These are phyloP conservation scores for Aspergillus homomorphus DNA, from an alignment of 495 filamentous ascomycete species.

Conservation along the genomic window DNA sequence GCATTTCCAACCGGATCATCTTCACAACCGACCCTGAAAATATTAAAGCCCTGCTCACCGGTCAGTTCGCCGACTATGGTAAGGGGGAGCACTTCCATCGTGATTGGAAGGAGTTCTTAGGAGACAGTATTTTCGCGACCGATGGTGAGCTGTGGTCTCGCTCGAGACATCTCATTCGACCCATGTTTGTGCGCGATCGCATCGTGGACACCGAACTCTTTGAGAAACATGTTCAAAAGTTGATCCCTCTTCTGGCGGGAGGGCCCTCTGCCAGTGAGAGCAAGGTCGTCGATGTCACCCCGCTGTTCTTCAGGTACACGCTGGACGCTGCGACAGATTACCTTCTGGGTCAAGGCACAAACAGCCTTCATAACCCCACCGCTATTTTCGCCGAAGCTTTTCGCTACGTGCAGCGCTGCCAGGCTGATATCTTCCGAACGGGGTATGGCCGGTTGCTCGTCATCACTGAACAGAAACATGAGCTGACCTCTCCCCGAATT, in stretches of 20 bases:
- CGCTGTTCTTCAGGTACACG: slow-evolving; percentile 76
- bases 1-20: slow-evolving; percentile 53
- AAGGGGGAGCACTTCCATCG: slow-evolving; percentile 67
- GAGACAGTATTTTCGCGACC: slow-evolving; percentile 75
- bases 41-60: slow-evolving; percentile 77
- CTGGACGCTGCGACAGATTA: slow-evolving; percentile 84
- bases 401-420: slow-evolving; percentile 65
- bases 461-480: background rate
- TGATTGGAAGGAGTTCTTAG: slow-evolving; percentile 71
- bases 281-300: slow-evolving; percentile 60
- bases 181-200: slow-evolving; percentile 80
- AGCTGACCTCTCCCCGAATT: background rate
- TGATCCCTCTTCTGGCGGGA: slow-evolving; percentile 60
- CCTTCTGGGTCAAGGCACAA: slow-evolving; percentile 71
- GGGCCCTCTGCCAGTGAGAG: slow-evolving; percentile 33
- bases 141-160: slow-evolving; percentile 73
- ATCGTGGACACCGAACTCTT: slow-evolving; percentile 78
- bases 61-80: slow-evolving; percentile 65
- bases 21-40: slow-evolving; percentile 65
- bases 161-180: slow-evolving; percentile 72
- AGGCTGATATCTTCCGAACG: slow-evolving; percentile 56
- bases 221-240: slow-evolving; percentile 67
- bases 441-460: slow-evolving; percentile 36
- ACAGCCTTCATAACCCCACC: slow-evolving; percentile 59
- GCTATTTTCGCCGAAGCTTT: slow-evolving; percentile 70